These are phyloP conservation scores for Ganoderma lucidum DNA, from an alignment of 1,284 basidiomycete genomes.

Conservation along the genomic window DNA sequence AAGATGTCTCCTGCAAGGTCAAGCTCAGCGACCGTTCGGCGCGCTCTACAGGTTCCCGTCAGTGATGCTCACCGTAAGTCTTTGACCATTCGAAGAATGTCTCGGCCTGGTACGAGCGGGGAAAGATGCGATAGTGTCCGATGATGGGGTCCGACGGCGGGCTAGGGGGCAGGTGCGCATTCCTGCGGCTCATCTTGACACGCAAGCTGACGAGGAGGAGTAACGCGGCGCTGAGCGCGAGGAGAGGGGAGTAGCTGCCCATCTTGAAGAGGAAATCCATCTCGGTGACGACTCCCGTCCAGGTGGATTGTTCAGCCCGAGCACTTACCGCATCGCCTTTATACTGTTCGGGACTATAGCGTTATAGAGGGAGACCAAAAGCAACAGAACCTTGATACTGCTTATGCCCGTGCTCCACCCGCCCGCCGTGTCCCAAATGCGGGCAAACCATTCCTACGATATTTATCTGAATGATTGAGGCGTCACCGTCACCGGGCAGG, in stretches of 20 bases:
- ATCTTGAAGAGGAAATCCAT: constrained; percentile 13
- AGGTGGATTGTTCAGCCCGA: not conserved
- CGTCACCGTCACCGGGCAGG: not conserved
- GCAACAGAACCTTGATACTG: not conserved
- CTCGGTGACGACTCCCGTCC: not conserved
- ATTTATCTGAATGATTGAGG: constrained; percentile 9
- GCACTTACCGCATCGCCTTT: not conserved
- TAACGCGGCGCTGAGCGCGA: constrained; percentile 21
- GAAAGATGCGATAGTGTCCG: constrained; percentile 34
- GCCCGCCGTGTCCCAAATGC: not conserved
- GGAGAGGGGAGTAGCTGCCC: constrained; percentile 1
- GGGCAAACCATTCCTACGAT: not conserved
- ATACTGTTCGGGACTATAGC: not conserved
- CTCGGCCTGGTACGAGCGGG: constrained; percentile 29
- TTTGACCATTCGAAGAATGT: constrained; percentile 31
- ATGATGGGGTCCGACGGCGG: constrained; percentile 34
- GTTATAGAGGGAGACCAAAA: not conserved
- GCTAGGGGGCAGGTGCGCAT: constrained; percentile 29
- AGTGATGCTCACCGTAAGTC: constrained; percentile 26
- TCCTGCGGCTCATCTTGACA: constrained; percentile 12
- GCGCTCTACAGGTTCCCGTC: no score
- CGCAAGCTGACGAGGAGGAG: constrained; percentile 21
- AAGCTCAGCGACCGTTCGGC: constrained; percentile 4
- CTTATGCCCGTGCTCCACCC: not conserved
- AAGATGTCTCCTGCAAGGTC: constrained; percentile 40